phyloP scores from a whole-genome alignment of 352 stramenopile genomes.

The Blastocystis sp. region DNA sequence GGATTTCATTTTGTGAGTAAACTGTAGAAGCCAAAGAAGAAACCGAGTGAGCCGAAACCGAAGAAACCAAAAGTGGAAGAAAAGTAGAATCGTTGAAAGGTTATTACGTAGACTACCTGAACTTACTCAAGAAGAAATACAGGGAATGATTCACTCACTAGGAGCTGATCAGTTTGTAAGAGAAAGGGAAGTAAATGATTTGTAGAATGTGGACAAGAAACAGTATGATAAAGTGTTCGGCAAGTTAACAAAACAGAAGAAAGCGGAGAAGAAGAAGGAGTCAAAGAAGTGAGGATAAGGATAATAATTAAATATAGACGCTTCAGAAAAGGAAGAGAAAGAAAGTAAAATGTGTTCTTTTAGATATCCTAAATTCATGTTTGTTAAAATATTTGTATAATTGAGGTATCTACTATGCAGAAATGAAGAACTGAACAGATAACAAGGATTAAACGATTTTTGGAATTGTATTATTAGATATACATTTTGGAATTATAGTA shows the following conservation, averaged over 20 bases:
- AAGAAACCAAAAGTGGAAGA: constrained; percentile 31
- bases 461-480: neutral
- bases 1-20: neutral
- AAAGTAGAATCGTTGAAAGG: neutral
- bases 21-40: constrained; percentile 28
- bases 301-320: neutral
- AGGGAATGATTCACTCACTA: neutral
- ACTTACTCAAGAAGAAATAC: neutral
- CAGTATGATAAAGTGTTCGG: neutral
- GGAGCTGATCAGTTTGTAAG: neutral
- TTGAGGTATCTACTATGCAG: no score
- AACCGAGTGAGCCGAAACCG: constrained; percentile 2
- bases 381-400: neutral
- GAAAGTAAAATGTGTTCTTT: neutral
- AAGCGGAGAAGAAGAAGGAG: neutral
- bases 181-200: neutral
- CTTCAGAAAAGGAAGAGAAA: neutral
- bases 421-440: neutral
- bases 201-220: constrained; percentile 24
- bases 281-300: neutral
- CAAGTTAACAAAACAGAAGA: neutral
- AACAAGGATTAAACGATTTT: neutral
- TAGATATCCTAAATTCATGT: neutral
- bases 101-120: neutral
- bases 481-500: neutral